These are phyloP conservation scores for Lactarius sanguifluus DNA, from an alignment of 768 basidiomycete genomes.

Conservation along the genomic window DNA sequence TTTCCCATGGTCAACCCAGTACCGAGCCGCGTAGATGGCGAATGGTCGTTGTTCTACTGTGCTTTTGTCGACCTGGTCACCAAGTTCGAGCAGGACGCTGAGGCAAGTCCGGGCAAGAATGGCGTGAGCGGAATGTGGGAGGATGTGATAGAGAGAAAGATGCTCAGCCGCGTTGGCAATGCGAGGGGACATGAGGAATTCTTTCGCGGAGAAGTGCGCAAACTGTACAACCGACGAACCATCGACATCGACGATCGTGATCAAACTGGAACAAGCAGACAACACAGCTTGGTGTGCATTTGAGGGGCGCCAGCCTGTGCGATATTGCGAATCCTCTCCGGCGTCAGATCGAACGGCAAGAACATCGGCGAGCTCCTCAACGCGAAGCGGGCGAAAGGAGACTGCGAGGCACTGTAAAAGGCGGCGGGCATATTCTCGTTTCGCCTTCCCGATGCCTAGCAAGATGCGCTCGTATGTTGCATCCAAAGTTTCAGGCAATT, in stretches of 20 bases:
- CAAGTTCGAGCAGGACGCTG: conserved; percentile 6
- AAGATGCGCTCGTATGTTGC: conserved; percentile 2
- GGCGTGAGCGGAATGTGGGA: neutral
- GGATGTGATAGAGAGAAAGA: neutral
- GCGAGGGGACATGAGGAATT: conserved; percentile 14
- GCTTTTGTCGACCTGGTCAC: neutral
- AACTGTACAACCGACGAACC: conserved; percentile 7
- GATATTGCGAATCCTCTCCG: neutral
- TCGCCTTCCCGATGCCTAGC: neutral
- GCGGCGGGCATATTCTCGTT: conserved; percentile 5
- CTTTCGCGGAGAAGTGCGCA: conserved; percentile 13
- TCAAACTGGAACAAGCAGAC: conserved; percentile 13
- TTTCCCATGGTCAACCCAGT: conserved; percentile 12
- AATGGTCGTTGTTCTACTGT: neutral
- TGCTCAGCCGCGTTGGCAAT: neutral
- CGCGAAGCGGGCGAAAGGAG: conserved; percentile 12
- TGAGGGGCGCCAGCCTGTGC: neutral
- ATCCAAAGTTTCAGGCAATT: conserved; percentile 2
- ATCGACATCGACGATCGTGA: neutral
- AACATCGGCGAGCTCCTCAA: conserved; percentile 11
- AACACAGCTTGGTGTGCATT: conserved; percentile 12
- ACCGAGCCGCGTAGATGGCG: conserved; percentile 7
- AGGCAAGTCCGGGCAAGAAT: neutral
- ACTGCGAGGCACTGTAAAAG: conserved; percentile 5
- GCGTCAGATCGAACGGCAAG: conserved; percentile 1